Evolutionary conservation across 495 filamentous ascomycete species (phyloP).

Genomic region (Clavariopsis aquatica): DNA sequence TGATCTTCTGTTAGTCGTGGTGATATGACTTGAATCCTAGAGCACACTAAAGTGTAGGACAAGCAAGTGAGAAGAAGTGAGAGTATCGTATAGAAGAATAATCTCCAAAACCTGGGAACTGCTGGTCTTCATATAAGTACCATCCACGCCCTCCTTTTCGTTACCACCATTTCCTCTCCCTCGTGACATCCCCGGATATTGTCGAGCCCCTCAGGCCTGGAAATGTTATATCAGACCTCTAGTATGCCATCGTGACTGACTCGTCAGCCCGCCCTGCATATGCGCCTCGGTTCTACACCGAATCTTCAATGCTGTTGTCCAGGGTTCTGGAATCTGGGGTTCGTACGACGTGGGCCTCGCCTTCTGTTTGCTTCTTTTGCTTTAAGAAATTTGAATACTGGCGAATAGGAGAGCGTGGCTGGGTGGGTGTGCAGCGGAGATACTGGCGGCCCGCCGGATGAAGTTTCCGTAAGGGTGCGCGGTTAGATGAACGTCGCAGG

Average conservation of each 20-base stretch:
- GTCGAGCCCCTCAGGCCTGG: background rate
- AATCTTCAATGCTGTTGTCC: background rate
- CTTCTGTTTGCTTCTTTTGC: no score
- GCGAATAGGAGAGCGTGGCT: background rate
- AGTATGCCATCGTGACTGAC: slow-evolving; percentile 2
- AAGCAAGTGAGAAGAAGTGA: background rate
- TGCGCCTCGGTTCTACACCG: slow-evolving; percentile 14
- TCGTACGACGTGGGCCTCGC: slow-evolving; percentile 1
- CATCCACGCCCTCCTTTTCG: background rate
- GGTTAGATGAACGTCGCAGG: slow-evolving; percentile 25
- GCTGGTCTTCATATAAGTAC: slow-evolving; percentile 17
- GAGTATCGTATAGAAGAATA: slow-evolving; percentile 6
- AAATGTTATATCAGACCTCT: background rate
- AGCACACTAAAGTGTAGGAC: slow-evolving; percentile 16
- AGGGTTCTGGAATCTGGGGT: slow-evolving; percentile 30
- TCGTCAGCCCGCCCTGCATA: background rate
- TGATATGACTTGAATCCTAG: background rate
- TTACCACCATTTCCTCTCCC: slow-evolving; percentile 3
- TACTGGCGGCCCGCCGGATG: slow-evolving; percentile 35
- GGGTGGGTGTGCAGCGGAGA: slow-evolving; percentile 7
- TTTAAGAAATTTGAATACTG: background rate
- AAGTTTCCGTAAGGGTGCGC: slow-evolving; percentile 26
- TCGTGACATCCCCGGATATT: slow-evolving; percentile 33
- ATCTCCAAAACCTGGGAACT: slow-evolving; percentile 14
- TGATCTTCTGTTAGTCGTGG: background rate